Evolutionary conservation across 495 filamentous ascomycete species (phyloP).

Genomic region (Aspergillus conjunctus): DNA sequence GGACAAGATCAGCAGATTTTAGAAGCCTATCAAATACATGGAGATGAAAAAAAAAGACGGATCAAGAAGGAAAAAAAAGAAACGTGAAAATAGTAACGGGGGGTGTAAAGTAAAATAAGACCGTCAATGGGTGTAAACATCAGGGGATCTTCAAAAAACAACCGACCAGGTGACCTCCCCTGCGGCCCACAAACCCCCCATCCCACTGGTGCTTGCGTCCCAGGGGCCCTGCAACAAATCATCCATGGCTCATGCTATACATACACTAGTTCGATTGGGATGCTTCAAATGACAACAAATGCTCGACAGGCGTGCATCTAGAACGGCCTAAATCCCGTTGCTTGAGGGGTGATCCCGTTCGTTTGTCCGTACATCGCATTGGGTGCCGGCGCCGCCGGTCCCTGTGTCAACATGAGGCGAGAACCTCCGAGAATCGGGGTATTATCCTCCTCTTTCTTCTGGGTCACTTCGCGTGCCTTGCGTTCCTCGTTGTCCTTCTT

Average conservation of each 20-base stretch:
- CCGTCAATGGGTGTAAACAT: conserved; percentile 11
- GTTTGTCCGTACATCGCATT: conserved; percentile 69
- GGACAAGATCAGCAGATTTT: conserved; percentile 17
- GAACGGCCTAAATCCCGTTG: conserved; percentile 71
- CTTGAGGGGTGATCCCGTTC: conserved; percentile 80
- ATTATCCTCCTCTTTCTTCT: conserved; percentile 87
- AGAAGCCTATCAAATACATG: conserved; percentile 35
- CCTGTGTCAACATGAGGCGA: conserved; percentile 98
- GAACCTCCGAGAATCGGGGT: conserved; percentile 89
- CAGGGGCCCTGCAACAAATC: conserved; percentile 20
- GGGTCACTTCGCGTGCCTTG: conserved; percentile 81
- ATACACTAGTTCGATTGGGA: conserved; percentile 30
- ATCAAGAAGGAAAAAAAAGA: conserved; percentile 24
- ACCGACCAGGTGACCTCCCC: conserved; percentile 17
- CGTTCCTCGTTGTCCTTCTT: conserved; percentile 98
- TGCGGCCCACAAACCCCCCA: conserved; percentile 2
- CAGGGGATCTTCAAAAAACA: conserved; percentile 17
- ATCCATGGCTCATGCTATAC: conserved; percentile 47
- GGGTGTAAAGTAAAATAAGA: conserved; percentile 10
- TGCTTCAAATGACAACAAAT: conserved; percentile 12
- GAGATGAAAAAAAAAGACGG: conserved; percentile 28
- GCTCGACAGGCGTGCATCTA: conserved; percentile 34
- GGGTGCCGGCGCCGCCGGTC: conserved; percentile 58
- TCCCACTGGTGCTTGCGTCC: conserved; percentile 2
- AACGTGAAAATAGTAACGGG: conserved; percentile 21